phyloP scores from a whole-genome alignment of 2,329 filamentous ascomycete genomes.

The Ciborinia camelliae region DNA sequence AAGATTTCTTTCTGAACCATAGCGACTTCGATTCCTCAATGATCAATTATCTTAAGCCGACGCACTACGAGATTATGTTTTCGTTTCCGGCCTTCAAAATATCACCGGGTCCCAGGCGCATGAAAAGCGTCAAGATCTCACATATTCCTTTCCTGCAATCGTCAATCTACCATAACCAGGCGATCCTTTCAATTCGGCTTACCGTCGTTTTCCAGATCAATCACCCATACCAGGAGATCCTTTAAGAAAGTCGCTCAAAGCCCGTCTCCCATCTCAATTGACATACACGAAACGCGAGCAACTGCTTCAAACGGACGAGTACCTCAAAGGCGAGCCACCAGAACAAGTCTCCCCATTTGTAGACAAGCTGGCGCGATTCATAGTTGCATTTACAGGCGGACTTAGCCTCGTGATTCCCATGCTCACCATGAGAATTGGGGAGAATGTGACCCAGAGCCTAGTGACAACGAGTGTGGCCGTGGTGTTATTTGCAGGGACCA shows the following conservation, averaged over 20 bases:
- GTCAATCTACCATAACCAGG: not conserved
- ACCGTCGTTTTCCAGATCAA: not conserved
- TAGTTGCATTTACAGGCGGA: not conserved
- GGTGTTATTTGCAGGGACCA: slow-evolving; percentile 1
- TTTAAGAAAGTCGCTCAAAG: not conserved
- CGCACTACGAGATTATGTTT: not conserved
- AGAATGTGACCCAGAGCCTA: slow-evolving; percentile 1
- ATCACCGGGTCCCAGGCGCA: not conserved
- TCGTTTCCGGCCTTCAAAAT: not conserved
- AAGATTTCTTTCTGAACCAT: not conserved
- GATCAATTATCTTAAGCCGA: not conserved
- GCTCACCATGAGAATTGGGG: not conserved
- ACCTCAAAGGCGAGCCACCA: not conserved
- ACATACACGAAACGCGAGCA: not conserved
- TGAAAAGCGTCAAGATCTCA: not conserved
- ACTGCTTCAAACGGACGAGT: not conserved
- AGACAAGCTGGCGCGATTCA: not conserved
- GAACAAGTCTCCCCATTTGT: slow-evolving; percentile 1
- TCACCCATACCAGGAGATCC: not conserved
- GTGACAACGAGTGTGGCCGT: not conserved
- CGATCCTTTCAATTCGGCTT: not conserved
- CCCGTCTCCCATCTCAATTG: not conserved
- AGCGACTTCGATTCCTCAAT: not conserved
- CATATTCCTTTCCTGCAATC: not conserved
- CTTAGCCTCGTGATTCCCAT: not conserved